These are phyloP conservation scores for Solanum hybrid DNA, from an alignment of 305 asterid genomes.

Conservation along the genomic window DNA sequence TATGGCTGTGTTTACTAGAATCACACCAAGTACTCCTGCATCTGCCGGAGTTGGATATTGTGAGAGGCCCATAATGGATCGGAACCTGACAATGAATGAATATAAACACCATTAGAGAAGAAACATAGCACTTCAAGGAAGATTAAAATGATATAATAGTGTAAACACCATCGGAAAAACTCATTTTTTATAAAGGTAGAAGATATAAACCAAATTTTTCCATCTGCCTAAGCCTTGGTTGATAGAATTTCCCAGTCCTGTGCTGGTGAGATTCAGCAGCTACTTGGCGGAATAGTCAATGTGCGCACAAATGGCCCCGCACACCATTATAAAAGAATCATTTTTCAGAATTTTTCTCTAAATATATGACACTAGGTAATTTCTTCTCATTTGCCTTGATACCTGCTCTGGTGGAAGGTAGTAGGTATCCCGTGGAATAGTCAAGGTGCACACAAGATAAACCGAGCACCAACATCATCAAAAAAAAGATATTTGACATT, in stretches of 20 bases:
- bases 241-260: background rate
- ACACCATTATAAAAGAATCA: background rate
- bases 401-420: no score
- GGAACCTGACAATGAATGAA: slow-evolving; percentile 18
- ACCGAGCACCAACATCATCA: background rate
- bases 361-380: background rate
- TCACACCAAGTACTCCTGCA: slow-evolving; percentile 71
- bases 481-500: background rate
- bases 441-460: background rate
- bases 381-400: background rate
- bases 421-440: background rate
- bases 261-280: background rate
- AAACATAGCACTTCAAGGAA: background rate
- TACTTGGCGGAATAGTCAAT: background rate
- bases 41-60: slow-evolving; percentile 78
- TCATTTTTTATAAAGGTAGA: background rate
- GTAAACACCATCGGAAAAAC: background rate
- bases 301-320: background rate
- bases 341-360: background rate
- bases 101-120: background rate
- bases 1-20: slow-evolving; percentile 76
- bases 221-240: background rate
- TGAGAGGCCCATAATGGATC: slow-evolving; percentile 59
- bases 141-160: background rate
- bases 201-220: background rate